These are phyloP conservation scores for Ustanciosporium gigantosporum DNA, from an alignment of 1,284 basidiomycete genomes.

Conservation along the genomic window DNA sequence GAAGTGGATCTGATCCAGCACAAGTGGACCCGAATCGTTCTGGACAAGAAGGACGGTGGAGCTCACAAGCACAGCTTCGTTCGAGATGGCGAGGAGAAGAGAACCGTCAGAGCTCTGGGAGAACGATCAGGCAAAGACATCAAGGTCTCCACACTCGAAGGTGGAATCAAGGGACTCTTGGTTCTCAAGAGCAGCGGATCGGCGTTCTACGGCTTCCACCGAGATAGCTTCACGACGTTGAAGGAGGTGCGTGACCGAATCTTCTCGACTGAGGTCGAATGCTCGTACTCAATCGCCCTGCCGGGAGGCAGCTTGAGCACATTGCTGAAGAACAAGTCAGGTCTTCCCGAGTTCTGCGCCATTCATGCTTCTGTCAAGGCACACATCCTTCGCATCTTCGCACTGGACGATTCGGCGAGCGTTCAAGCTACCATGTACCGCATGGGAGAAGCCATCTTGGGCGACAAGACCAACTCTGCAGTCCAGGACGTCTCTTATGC, in stretches of 20 bases:
- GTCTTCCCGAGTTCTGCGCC: conserved; percentile 54
- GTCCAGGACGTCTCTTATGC: conserved; percentile 73
- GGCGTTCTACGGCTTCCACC: conserved; percentile 78
- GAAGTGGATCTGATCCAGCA: conserved; percentile 78
- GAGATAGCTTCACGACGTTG: conserved; percentile 87
- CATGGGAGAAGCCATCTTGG: conserved; percentile 74
- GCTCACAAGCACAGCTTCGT: conserved; percentile 80
- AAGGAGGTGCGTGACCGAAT: conserved; percentile 53
- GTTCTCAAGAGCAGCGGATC: conserved; percentile 90
- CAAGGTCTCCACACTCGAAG: conserved; percentile 28
- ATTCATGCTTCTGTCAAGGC: conserved; percentile 68
- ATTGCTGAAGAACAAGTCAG: conserved; percentile 55
- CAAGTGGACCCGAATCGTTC: conserved; percentile 80
- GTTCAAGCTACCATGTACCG: conserved; percentile 93
- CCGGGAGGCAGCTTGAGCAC: conserved; percentile 21
- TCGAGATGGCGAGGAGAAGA: conserved; percentile 88
- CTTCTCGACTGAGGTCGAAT: conserved; percentile 57
- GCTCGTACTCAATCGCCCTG: conserved; percentile 37
- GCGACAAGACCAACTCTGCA: conserved; percentile 64
- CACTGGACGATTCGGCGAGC: conserved; percentile 82
- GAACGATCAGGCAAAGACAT: conserved; percentile 62
- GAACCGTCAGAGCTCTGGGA: conserved; percentile 71
- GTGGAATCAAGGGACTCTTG: conserved; percentile 45
- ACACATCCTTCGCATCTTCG: conserved; percentile 80
- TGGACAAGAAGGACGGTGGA: conserved; percentile 62